These are phyloP conservation scores for Syncephalastrum contaminatum DNA, from an alignment of 371 early-diverging fungal genomes.

Conservation along the genomic window DNA sequence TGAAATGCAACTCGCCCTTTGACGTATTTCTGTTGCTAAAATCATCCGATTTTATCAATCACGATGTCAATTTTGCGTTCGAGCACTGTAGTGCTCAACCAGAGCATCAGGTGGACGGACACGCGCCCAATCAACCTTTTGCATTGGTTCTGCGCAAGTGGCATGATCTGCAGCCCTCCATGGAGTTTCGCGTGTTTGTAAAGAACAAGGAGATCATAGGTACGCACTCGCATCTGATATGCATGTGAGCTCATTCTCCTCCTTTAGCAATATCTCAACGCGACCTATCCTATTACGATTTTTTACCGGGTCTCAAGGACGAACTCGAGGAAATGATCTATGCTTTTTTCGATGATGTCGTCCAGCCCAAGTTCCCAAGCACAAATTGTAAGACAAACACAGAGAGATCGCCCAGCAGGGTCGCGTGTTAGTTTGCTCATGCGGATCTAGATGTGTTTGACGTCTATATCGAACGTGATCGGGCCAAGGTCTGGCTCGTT, in stretches of 20 bases:
- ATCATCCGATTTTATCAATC: slow-evolving; percentile 83
- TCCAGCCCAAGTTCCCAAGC: slow-evolving; percentile 61
- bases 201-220: slow-evolving; percentile 61
- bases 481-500: slow-evolving; percentile 66
- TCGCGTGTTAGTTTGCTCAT: not conserved
- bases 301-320: slow-evolving; percentile 58
- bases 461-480: slow-evolving; percentile 70
- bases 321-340: slow-evolving; percentile 58
- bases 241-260: not conserved
- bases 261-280: slow-evolving; percentile 63
- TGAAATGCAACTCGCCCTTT: slow-evolving; percentile 72
- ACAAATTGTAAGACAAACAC: slow-evolving; percentile 32
- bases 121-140: slow-evolving; percentile 6
- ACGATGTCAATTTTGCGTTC: slow-evolving; percentile 82
- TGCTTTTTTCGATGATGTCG: slow-evolving; percentile 63
- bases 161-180: slow-evolving; percentile 81
- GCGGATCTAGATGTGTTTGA: slow-evolving; percentile 75
- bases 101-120: slow-evolving; percentile 1
- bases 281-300: slow-evolving; percentile 76
- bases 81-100: slow-evolving; percentile 51
- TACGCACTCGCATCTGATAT: slow-evolving; percentile 10
- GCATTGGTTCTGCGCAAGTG: slow-evolving; percentile 83
- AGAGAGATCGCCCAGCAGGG: not conserved
- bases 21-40: slow-evolving; percentile 90
- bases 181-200: slow-evolving; percentile 95